Evolutionary conservation across 208 protist genomes (phyloP).

Genomic region (Phytomonas francai): DNA sequence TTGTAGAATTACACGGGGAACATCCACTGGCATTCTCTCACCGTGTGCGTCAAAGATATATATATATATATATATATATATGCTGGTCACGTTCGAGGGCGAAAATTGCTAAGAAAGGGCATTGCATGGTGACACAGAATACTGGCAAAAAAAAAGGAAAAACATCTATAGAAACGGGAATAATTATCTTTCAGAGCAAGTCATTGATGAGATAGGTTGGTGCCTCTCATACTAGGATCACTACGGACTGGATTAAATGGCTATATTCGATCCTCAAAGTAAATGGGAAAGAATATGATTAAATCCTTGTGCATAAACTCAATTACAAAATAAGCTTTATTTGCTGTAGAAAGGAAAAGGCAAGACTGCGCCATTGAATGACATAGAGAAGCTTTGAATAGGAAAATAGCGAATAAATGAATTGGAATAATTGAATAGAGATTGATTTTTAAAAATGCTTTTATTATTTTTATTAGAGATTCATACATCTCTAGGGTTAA

Average conservation of each 20-base stretch:
- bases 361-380: background rate
- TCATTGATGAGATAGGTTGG: background rate
- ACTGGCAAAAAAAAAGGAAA: too few species aligned
- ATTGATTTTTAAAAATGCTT: background rate
- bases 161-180: background rate
- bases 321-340: background rate
- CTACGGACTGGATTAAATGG: background rate
- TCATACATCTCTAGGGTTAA: background rate
- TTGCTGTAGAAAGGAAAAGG: background rate
- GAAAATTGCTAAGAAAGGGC: background rate
- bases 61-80: background rate
- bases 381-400: background rate
- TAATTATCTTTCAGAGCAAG: background rate
- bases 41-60: background rate
- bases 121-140: background rate
- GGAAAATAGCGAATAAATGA: background rate
- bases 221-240: background rate
- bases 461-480: background rate
- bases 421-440: background rate
- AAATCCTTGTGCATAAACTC: background rate
- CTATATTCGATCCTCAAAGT: background rate
- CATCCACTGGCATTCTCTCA: background rate
- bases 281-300: background rate
- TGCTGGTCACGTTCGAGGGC: background rate
- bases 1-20: background rate